Evolutionary conservation across 129 eudicot species (phyloP), one percentile per base, ranked within the genome.

Genomic region (Artemisia tridentata): DNA sequence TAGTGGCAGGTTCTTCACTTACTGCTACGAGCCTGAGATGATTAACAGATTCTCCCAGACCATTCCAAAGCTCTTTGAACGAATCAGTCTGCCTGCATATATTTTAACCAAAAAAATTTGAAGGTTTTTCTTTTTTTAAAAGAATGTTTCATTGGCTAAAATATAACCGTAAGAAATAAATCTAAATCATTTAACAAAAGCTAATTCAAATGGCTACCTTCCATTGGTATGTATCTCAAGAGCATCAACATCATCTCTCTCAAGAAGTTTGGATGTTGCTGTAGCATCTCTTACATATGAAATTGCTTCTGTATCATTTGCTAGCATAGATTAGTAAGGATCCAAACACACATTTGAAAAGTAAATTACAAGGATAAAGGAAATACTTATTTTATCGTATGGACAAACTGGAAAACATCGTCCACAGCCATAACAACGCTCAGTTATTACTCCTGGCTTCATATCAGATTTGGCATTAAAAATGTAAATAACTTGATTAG

Each of bases 361-460:
- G 9, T 41, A 59, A 73, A 54, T 59, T 4, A 1, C 43, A n/a
- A 45, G 53, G 31, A 78, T 67, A 64, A 74, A 47, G 45, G 25
- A 80, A 85, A 63, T 67, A 93, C 98, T 85, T 85, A 93, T 93
- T 83, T 93, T 93, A 75, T 93, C 98, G n/a, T 87, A 93, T 19
- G 98, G 98, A 67, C 98, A 93, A 60, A 89, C 77, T 1, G 95
- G 90, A 53, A 87, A 79, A 87, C 98, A 93, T 43, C 98, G 92
- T 15, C 98, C 98, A 78, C 98, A 93, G 49, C 98, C 97, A 70
- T 93, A 93, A 80, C 98, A 93, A 62, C 97, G 90, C 51, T 89
- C 96, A 57, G 92, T 84, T 7, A 82, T 67, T 47, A 93, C 97
- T 58, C 96, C 98, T 67, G 79, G 83, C 95, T 89, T 80, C 83